These are phyloP conservation scores for Babesia ovata DNA, from an alignment of 169 alveolate genomes.

Conservation along the genomic window DNA sequence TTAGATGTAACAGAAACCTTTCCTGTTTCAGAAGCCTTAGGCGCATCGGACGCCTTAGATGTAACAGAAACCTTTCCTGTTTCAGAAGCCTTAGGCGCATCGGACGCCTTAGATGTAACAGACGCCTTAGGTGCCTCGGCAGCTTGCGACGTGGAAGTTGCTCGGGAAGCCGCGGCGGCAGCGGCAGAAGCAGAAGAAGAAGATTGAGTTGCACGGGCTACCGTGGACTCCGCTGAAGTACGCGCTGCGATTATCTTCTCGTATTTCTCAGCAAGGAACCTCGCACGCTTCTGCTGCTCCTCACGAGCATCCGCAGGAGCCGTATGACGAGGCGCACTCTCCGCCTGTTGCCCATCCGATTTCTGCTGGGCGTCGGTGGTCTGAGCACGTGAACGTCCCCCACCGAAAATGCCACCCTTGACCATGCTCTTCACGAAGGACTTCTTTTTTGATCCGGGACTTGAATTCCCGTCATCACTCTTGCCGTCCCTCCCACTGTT, in stretches of 20 bases:
- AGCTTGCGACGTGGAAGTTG: no score
- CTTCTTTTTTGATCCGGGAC: background rate
- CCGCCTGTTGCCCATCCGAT: background rate
- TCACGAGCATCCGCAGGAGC: background rate
- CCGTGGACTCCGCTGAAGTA: background rate
- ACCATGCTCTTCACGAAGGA: background rate
- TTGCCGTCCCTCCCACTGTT: background rate
- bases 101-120: no score
- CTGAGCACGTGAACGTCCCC: background rate
- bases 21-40: no score
- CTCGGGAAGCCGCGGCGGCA: background rate
- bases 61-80: no score
- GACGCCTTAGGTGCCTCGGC: background rate
- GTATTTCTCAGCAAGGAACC: conserved; percentile 24
- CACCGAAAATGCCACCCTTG: background rate
- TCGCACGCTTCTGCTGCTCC: conserved; percentile 15
- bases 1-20: no score
- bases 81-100: no score
- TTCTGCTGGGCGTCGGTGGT: background rate
- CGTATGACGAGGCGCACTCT: background rate
- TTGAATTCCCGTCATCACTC: background rate
- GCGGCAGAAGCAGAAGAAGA: background rate
- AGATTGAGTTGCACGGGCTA: background rate
- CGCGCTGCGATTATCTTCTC: conserved; percentile 18
- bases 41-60: no score